Conservation (phyloP, 257 asterid species). For the Linderniella brevidens region DNA sequence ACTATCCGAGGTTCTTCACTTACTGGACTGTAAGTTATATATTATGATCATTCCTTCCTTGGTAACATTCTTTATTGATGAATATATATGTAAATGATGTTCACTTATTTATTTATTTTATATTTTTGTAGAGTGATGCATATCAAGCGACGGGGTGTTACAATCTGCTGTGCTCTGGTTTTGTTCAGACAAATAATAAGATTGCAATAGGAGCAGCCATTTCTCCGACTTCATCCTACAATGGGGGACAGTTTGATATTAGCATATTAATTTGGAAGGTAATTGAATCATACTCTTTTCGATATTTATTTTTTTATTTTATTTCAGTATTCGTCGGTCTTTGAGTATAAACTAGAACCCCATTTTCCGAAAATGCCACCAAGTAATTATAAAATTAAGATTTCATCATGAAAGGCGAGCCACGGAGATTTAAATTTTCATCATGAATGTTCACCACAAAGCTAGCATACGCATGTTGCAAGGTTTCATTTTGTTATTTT, state of each 20-base stretch:
- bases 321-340: too few species aligned
- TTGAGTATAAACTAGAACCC: too few species aligned
- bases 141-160: conserved; percentile 17
- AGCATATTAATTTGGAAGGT: conserved; percentile 16
- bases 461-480: too few species aligned
- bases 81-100: background rate
- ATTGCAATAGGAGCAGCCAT: conserved; percentile 13
- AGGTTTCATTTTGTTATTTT: too few species aligned
- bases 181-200: conserved; percentile 15
- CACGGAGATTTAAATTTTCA: background rate
- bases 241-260: conserved; percentile 13
- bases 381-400: too few species aligned
- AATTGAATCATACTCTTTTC: background rate
- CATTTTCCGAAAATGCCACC: too few species aligned
- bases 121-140: conserved; percentile 15
- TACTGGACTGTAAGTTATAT: conserved; percentile 1
- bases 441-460: background rate
- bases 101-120: background rate
- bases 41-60: background rate
- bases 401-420: too few species aligned
- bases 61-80: background rate
- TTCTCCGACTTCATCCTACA: conserved; percentile 12
- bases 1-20: background rate
- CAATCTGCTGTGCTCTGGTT: conserved; percentile 22
- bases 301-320: background rate